phyloP scores from a whole-genome alignment of 129 eudicot species.

The Tagetes patula region DNA sequence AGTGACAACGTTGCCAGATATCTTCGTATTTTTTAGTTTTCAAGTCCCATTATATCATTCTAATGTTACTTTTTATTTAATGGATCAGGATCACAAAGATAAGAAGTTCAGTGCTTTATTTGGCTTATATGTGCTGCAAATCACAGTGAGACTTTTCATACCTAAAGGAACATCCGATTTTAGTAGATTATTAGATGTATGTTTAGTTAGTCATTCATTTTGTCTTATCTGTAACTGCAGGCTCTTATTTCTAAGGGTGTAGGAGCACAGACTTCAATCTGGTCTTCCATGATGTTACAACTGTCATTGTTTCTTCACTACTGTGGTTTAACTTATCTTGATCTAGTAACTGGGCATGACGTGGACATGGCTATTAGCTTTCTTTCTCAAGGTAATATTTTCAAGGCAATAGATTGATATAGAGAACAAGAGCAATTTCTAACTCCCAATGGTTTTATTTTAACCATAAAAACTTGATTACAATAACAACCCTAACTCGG shows the following conservation, averaged over 20 bases:
- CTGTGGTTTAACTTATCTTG: slow-evolving; percentile 61
- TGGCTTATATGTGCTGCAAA: slow-evolving; percentile 71
- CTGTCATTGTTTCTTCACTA: slow-evolving; percentile 50
- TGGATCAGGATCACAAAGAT: slow-evolving; percentile 58
- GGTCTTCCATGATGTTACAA: slow-evolving; percentile 49
- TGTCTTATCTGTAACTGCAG: slow-evolving; percentile 45
- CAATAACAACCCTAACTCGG: too few relatives aligned
- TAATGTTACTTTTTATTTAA: slow-evolving; percentile 20
- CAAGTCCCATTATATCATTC: slow-evolving; percentile 23
- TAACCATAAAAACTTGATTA: too few relatives aligned
- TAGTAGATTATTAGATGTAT: neutral
- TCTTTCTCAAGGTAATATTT: slow-evolving; percentile 48
- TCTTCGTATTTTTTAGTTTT: slow-evolving; percentile 19
- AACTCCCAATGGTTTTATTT: too few relatives aligned
- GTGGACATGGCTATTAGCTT: slow-evolving; percentile 44
- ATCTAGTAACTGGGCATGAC: slow-evolving; percentile 64
- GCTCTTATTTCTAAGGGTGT: slow-evolving; percentile 62
- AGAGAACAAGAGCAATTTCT: too few relatives aligned
- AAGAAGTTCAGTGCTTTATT: slow-evolving; percentile 59
- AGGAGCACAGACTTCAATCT: slow-evolving; percentile 46
- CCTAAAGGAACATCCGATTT: neutral
- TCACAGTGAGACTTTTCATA: slow-evolving; percentile 55
- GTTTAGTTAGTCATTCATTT: slow-evolving; percentile 11
- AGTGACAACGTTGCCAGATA: slow-evolving; percentile 28
- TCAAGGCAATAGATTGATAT: too few relatives aligned